A percentile compares a stretch with the other conserved stretches of the same genome.
Conservation (phyloP, 139 green algal species). For the Tetraselmis striata region DNA sequence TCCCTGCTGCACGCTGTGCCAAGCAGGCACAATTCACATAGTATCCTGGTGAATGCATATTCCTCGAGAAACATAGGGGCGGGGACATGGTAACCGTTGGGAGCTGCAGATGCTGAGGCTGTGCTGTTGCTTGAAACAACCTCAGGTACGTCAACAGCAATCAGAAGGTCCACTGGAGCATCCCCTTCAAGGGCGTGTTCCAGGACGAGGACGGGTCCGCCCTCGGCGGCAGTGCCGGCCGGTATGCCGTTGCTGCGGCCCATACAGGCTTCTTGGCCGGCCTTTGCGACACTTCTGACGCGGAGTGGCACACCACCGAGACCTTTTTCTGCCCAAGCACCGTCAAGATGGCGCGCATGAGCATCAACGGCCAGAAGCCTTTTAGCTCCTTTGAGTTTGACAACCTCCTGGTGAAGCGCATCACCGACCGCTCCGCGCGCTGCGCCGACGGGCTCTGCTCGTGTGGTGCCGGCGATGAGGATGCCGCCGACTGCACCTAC, state of each 20-base stretch:
- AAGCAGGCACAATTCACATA: no score
- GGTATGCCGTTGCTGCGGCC: neutral
- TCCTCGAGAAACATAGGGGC: no score
- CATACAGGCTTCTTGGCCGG: neutral
- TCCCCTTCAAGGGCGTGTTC: neutral
- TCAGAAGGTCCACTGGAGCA: neutral
- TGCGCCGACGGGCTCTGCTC: neutral
- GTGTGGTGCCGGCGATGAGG: neutral
- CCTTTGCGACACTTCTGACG: neutral
- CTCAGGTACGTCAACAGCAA: neutral
- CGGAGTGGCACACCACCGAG: neutral
- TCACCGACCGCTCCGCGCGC: neutral
- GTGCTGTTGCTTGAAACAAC: no score
- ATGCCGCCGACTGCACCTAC: neutral
- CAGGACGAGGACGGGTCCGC: neutral
- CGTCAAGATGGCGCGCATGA: neutral
- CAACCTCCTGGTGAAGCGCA: neutral
- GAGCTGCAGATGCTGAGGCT: no score
- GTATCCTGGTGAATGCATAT: no score
- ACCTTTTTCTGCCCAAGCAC: neutral
- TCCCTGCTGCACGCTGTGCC: no score
- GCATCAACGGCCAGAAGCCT: neutral
- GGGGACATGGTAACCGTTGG: no score
- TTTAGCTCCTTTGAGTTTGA: neutral
- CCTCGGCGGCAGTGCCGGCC: neutral